A percentile compares a stretch with the other conserved stretches of the same genome.
Evolutionary conservation across 371 early-diverging fungal genomes (phyloP).

Genomic region (Mortierella sp.): DNA sequence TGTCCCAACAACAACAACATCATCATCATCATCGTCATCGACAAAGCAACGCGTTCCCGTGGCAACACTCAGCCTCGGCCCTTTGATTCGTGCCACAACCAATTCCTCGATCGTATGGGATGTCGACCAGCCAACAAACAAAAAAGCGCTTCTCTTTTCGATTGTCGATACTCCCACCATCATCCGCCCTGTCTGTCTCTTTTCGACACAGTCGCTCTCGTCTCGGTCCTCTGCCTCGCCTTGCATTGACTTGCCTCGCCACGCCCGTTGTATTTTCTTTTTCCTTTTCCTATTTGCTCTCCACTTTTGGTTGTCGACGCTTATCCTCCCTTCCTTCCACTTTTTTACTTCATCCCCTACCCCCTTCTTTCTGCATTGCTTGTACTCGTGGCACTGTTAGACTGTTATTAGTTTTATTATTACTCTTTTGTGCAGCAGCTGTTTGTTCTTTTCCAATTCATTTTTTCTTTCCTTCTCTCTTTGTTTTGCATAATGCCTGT

Average conservation of each 20-base stretch:
- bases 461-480: neutral
- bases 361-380: conserved; percentile 5
- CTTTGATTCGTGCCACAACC: neutral
- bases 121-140: neutral
- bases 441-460: neutral
- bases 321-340: conserved; percentile 17
- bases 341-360: neutral
- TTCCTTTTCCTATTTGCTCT: neutral
- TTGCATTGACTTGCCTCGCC: neutral
- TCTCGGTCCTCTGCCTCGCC: neutral
- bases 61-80: conserved; percentile 10
- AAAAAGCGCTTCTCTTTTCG: neutral
- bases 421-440: neutral
- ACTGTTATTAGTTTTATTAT: neutral
- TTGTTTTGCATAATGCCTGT: conserved; percentile 9
- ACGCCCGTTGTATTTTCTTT: neutral
- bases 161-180: conserved; percentile 5
- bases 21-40: no score
- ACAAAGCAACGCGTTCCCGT: neutral
- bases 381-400: conserved; percentile 7
- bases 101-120: neutral
- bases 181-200: conserved; percentile 4
- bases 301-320: neutral
- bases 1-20: neutral
- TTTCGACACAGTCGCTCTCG: neutral